Conservation (phyloP, 345 rosid species). For the rapeseed (Brassica napus) region Da-Ae NC_063442.1:5012001-5012500, state of each 20-base stretch:
- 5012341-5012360: slow-evolving; percentile 91
- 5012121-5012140: background rate
- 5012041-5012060: slow-evolving; percentile 83
- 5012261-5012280: slow-evolving; percentile 29
- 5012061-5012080: slow-evolving; percentile 73
- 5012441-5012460: slow-evolving; percentile 88
- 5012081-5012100: slow-evolving; percentile 88
- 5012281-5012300: slow-evolving; percentile 72
- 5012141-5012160: slow-evolving; percentile 3
- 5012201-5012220: background rate
- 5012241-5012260: too few relatives aligned
- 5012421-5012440: slow-evolving; percentile 98
- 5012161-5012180: background rate
- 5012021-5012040: slow-evolving; percentile 83
- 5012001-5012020: slow-evolving; percentile 84
- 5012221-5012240: background rate
- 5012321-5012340: slow-evolving; percentile 87
- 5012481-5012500: slow-evolving; percentile 86
- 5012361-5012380: slow-evolving; percentile 92
- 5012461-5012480: slow-evolving; percentile 77
- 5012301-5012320: slow-evolving; percentile 93
- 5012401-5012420: slow-evolving; percentile 92
- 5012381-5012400: slow-evolving; percentile 65
- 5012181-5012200: background rate
- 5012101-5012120: background rate